Percentiles rank a stretch among this genome's conserved stretches.
Evolutionary conservation across 2,329 filamentous ascomycete genomes (phyloP).

Genomic region (Fusarium musae): DNA sequence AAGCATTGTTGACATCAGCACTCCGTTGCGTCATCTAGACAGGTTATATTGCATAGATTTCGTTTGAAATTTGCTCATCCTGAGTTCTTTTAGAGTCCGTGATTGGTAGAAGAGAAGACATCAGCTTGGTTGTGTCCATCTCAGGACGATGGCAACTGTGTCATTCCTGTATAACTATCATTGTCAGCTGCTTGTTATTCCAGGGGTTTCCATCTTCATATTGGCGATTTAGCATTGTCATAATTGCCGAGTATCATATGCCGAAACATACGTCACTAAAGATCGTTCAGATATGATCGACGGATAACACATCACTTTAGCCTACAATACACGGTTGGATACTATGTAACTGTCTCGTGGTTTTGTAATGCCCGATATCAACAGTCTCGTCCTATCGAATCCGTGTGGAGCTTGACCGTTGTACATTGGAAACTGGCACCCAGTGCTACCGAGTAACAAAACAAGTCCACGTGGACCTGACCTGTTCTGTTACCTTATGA

Average conservation of each 20-base stretch:
- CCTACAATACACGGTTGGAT: background rate
- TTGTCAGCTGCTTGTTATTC: background rate
- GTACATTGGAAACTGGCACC: background rate
- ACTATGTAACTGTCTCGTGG: background rate
- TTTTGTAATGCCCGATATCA: conserved; percentile 7
- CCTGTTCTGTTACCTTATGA: background rate
- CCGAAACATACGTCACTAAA: conserved; percentile 19
- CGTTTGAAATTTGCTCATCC: background rate
- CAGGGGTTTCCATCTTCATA: background rate
- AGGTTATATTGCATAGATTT: background rate
- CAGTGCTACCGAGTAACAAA: conserved; percentile 1
- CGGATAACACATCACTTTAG: conserved; percentile 11
- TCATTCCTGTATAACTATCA: background rate
- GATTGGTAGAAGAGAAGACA: background rate
- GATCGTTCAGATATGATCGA: conserved; percentile 13
- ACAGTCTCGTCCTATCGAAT: background rate
- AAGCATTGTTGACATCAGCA: background rate
- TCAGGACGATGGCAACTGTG: background rate
- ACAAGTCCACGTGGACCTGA: conserved; percentile 23
- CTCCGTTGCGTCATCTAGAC: background rate
- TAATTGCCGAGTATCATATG: conserved; percentile 14
- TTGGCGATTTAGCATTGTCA: background rate
- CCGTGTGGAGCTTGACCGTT: conserved; percentile 9
- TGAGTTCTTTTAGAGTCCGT: background rate
- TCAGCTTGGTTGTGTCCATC: background rate